phyloP scores from a whole-genome alignment of 1,284 basidiomycete genomes.

The Melanopsichium pennsylvanicum region DNA sequence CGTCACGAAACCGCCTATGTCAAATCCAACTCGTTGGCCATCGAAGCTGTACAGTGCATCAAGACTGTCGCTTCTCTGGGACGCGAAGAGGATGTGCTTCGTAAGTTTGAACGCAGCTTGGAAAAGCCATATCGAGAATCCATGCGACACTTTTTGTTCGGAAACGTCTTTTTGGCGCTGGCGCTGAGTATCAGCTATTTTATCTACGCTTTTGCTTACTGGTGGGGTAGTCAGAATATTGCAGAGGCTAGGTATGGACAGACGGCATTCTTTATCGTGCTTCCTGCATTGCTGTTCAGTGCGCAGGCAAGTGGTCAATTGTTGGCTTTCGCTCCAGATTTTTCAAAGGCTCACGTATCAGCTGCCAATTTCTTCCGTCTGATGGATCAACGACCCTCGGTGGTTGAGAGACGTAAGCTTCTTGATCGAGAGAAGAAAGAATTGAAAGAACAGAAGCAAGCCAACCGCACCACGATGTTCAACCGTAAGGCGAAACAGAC shows the following conservation, averaged over 20 bases:
- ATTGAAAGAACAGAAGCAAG: neutral
- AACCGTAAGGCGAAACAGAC: no score
- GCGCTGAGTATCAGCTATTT: conserved; percentile 59
- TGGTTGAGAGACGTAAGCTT: conserved; percentile 68
- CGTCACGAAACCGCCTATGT: conserved; percentile 57
- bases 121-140: conserved; percentile 50
- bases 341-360: conserved; percentile 55
- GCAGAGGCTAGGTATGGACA: conserved; percentile 48
- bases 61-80: conserved; percentile 51
- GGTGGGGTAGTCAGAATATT: conserved; percentile 59
- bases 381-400: conserved; percentile 72
- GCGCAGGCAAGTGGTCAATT: conserved; percentile 59
- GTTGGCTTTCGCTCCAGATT: conserved; percentile 57
- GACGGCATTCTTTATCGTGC: conserved; percentile 58
- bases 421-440: conserved; percentile 62
- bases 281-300: conserved; percentile 57
- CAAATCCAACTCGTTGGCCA: conserved; percentile 51
- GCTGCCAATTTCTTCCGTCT: conserved; percentile 51
- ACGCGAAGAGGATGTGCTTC: conserved; percentile 52
- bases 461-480: no score
- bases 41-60: conserved; percentile 55
- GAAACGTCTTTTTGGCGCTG: conserved; percentile 51
- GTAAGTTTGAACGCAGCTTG: conserved; percentile 41
- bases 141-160: conserved; percentile 47
- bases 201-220: conserved; percentile 60